These are phyloP conservation scores for Daldinia bambusicola DNA, from an alignment of 495 filamentous ascomycete species.

Conservation along the genomic window DNA sequence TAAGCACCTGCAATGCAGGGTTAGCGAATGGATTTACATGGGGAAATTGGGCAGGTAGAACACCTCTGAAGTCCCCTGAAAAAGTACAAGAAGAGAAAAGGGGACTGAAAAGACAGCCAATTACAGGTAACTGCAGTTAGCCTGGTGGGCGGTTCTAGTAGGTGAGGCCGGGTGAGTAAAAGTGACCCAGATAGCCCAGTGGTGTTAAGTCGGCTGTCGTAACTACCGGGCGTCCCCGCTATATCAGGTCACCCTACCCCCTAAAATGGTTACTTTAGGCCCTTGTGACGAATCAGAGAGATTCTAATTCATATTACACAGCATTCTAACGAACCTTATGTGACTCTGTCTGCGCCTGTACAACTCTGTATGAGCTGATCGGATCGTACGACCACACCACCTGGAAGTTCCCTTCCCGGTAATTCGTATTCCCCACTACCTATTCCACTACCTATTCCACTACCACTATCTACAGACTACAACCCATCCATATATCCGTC, in stretches of 20 bases:
- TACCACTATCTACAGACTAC: not conserved
- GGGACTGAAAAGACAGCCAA: conserved; percentile 17
- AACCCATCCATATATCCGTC: not conserved
- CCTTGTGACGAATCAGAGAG: conserved; percentile 15
- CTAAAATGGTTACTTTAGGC: conserved; percentile 28
- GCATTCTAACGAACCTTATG: conserved; percentile 32
- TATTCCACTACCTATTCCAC: not conserved
- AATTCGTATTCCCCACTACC: conserved; percentile 10
- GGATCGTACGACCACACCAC: conserved; percentile 43
- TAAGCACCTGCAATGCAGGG: not conserved
- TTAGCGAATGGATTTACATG: not conserved
- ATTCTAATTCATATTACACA: conserved; percentile 36
- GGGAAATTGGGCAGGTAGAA: not conserved
- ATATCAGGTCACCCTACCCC: conserved; percentile 35
- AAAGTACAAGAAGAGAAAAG: conserved; percentile 14
- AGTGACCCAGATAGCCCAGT: no score
- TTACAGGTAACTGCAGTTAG: conserved; percentile 1
- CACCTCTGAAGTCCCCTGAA: conserved; percentile 3
- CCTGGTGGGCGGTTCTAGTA: not conserved
- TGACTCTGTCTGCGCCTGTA: conserved; percentile 15
- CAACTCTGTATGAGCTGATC: conserved; percentile 38
- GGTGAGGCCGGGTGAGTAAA: no score
- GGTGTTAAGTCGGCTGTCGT: conserved; percentile 28
- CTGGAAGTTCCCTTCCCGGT: conserved; percentile 33
- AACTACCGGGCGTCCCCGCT: conserved; percentile 38